These are phyloP conservation scores for Phaffia tasmanica DNA, from an alignment of 768 basidiomycete genomes.

Conservation along the genomic window DNA sequence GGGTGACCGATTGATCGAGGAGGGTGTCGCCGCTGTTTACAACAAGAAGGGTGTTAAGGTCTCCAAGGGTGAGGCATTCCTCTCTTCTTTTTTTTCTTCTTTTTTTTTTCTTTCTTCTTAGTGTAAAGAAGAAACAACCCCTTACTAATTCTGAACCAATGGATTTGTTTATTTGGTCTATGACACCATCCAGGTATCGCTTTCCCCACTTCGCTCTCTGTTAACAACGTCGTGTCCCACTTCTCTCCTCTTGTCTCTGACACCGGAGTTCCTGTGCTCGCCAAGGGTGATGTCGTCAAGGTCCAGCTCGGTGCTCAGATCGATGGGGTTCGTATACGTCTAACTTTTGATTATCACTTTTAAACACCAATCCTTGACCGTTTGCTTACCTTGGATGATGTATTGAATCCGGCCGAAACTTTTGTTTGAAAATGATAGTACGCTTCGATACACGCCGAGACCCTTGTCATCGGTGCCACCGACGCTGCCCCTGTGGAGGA, in stretches of 20 bases:
- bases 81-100: background rate
- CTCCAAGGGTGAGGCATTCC: conserved; percentile 53
- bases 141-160: background rate
- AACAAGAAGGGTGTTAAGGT: conserved; percentile 80
- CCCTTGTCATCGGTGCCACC: conserved; percentile 74
- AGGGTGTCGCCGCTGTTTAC: conserved; percentile 71
- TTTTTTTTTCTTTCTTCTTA: background rate
- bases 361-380: too few species aligned
- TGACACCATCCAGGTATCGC: conserved; percentile 54
- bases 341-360: background rate
- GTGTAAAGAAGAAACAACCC: background rate
- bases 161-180: background rate
- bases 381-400: background rate
- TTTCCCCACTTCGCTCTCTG: conserved; percentile 85
- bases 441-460: conserved; percentile 86
- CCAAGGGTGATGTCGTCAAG: conserved; percentile 83
- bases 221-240: conserved; percentile 91
- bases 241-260: conserved; percentile 89
- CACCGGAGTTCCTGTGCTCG: conserved; percentile 36
- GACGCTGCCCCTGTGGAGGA: conserved; percentile 66
- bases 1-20: conserved; percentile 85
- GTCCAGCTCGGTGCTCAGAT: conserved; percentile 93
- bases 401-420: background rate
- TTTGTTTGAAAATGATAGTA: conserved; percentile 40
- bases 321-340: conserved; percentile 50